Evolutionary conservation across 192 early-diverging fungal species (phyloP), one percentile per base, ranked within the genome.

Genomic region (Podila epigama): DNA sequence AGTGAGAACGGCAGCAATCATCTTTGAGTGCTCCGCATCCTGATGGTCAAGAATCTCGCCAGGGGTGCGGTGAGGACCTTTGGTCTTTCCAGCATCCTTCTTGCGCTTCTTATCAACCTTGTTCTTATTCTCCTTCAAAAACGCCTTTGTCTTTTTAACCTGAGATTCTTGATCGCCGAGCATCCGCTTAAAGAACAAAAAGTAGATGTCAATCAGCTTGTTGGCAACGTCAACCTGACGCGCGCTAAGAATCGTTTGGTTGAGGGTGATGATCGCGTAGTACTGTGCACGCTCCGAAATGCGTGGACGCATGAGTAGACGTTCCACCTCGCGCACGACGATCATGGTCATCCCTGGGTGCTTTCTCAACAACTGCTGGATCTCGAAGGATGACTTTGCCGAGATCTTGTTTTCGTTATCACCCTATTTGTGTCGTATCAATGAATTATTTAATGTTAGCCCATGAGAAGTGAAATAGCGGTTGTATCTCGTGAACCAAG

Each of bases 301-400:
- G 63, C 87, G 88, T 4, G 89, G 84, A 60, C 91, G 88, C 79
- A 96, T 85, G 57, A 98, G 64, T 39, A 98, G 82, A 60, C 95
- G 93, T 79, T 97, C 96, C 16, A 96, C 83, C 63, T 96, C 95
- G 32, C 88, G 82, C 51, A 95, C 87, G 8, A 99, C 96, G 53
- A 94, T 87, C 63, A 89, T 84, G 69, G 90, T 96, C 95, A 97
- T 97, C 70, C 85, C 88, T 20, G 96, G 96, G 60, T 92, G 88
- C 3, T 67, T 75, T 40, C 83, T 69, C 44, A 97, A 85, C 63
- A 98, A 79, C 69, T 92, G 86, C 37, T 91, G 84, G 28, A 98
- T 79, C 60, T 95, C 84, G 58, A 90, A 91, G 4, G 89, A 88
- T 22, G 93, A 84, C 71, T 96, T 96, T 42, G 94, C 92, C 0